These are phyloP conservation scores for Entonaema liquescens DNA, from an alignment of 495 filamentous ascomycete species.

Conservation along the genomic window DNA sequence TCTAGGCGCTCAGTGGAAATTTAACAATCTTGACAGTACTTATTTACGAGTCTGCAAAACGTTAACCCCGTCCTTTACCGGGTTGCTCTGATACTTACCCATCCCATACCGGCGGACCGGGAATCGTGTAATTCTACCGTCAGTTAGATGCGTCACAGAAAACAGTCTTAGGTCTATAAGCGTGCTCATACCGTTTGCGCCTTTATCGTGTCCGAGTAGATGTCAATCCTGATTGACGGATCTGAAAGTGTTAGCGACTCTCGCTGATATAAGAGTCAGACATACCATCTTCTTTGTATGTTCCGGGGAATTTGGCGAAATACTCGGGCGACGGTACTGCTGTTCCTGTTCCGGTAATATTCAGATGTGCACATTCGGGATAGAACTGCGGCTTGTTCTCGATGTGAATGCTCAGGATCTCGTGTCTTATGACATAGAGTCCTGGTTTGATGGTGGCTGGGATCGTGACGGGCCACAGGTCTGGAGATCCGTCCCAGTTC, in stretches of 20 bases:
- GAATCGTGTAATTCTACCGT: constrained; percentile 53
- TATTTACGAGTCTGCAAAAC: constrained; percentile 41
- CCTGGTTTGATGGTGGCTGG: constrained; percentile 57
- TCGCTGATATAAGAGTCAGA: neutral
- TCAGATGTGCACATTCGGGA: constrained; percentile 64
- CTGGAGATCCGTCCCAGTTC: constrained; percentile 54
- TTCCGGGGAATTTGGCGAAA: constrained; percentile 60
- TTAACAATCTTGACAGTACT: constrained; percentile 47
- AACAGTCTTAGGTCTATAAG: neutral
- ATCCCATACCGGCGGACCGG: constrained; percentile 57
- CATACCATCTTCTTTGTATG: constrained; percentile 57
- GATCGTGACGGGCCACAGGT: constrained; percentile 59
- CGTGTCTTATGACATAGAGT: constrained; percentile 63
- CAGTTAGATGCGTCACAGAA: constrained; percentile 19
- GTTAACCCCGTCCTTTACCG: constrained; percentile 2
- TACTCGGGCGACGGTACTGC: constrained; percentile 53
- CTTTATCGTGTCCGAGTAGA: constrained; percentile 52
- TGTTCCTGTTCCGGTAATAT: constrained; percentile 55
- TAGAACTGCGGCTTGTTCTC: constrained; percentile 64
- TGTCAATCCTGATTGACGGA: constrained; percentile 60
- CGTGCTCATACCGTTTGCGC: constrained; percentile 45
- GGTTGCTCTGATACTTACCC: constrained; percentile 42
- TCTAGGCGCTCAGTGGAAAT: neutral
- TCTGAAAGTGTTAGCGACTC: constrained; percentile 48
- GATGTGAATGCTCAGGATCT: constrained; percentile 63